Base-by-base conservation (phyloP, 805 yeast species). In the Candida incommunis region DNA sequence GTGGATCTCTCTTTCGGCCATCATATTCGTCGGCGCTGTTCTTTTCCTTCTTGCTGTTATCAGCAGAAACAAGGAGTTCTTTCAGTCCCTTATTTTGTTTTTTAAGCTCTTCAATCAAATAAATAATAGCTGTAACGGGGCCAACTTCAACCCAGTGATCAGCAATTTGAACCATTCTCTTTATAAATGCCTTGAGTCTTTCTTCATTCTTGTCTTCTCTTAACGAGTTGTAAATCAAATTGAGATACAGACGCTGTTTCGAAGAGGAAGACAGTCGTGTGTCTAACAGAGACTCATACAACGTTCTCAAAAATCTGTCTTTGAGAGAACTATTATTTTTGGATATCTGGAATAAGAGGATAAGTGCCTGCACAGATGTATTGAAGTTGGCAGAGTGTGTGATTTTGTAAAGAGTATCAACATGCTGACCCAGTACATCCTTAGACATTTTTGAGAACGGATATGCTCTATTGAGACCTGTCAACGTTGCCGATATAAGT, bases 391-490 rank as follows among this genome's bases (percentile, higher is more conserved):
- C 78, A 16, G 95, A 81, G 62, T 90, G 96, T 3, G 96, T 88
- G 60, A 90, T 90, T 56, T 76, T 77, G 71, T 82, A 92, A 46
- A 92, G 67, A 0, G 94, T 80, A 57, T 85, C 81, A 57, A 90
- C 68, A 64, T 92, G 96, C 49, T 74, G 69, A 51, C 77, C 75
- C 44, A 67, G 65, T 57, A 80, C 85, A 4, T 75, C 74, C 23
- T 80, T 78, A 31, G 77, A 72, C 45, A 92, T 68, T 50, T 77
- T 72, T 2, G 95, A 78, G 60, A 84, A 92, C 45, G 97, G 97
- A 71, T 85, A 90, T 0, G 97, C 88, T 65, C 98, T 82, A 61
- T 92, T 92, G 47, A 92, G 74, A 53, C 98, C 98, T 1, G 98
- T 86, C 52, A 92, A 73, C 46, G 92, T 72, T 15, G 96, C 96